Percentiles rank a stretch among this genome's conserved stretches.
Evolutionary conservation across 1,284 basidiomycete species (phyloP).

Genomic region (Pisolithus thermaeus): DNA sequence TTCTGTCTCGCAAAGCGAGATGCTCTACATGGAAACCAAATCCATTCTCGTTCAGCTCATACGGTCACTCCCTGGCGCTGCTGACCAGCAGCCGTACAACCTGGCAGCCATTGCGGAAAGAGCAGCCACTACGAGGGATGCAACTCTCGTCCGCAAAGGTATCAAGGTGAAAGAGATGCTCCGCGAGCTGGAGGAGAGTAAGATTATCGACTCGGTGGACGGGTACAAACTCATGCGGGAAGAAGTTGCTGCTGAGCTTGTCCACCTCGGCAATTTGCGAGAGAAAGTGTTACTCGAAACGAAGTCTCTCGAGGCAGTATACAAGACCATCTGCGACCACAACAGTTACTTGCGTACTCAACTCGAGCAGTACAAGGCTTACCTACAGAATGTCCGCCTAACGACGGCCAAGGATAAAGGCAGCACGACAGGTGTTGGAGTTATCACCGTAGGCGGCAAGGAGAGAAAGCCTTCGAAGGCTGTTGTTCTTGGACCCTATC

Average conservation of each 20-base stretch:
- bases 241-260: conserved; percentile 92
- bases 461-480: conserved; percentile 89
- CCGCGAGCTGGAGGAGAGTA: conserved; percentile 88
- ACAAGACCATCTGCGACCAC: conserved; percentile 99
- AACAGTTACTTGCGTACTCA: conserved; percentile 96
- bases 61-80: conserved; percentile 84
- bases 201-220: conserved; percentile 79
- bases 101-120: conserved; percentile 87
- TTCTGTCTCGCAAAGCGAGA: conserved; percentile 95
- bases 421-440: conserved; percentile 82
- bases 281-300: conserved; percentile 96
- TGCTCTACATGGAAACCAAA: conserved; percentile 99
- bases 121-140: conserved; percentile 96
- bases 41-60: conserved; percentile 98
- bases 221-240: conserved; percentile 95
- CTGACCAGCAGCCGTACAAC: conserved; percentile 85
- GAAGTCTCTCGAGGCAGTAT: conserved; percentile 89
- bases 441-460: conserved; percentile 93
- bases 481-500: conserved; percentile 89
- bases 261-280: conserved; percentile 91
- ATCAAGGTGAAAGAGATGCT: conserved; percentile 99
- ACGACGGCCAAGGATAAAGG: conserved; percentile 86
- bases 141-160: conserved; percentile 88
- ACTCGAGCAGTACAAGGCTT: conserved; percentile 99
- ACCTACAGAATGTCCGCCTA: conserved; percentile 94